phyloP scores from a whole-genome alignment of 2,329 filamentous ascomycete species.

The Aspergillus clavatus region DNA sequence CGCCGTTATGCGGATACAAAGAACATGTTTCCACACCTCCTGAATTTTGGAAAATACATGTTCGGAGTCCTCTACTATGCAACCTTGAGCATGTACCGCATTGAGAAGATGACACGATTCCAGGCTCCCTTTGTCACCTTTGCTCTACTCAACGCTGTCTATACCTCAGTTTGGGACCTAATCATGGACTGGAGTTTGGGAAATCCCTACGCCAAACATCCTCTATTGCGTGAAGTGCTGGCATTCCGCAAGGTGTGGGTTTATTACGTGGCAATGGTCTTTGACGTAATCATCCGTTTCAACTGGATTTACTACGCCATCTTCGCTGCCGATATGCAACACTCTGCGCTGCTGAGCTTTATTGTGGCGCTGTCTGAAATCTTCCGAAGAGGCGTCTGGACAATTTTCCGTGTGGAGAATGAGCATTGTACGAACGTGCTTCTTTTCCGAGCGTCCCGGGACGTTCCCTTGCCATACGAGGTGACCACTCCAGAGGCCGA shows the following conservation, averaged over 20 bases:
- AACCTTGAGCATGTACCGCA: conserved; percentile 76
- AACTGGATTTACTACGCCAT: conserved; percentile 93
- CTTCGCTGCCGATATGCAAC: conserved; percentile 72
- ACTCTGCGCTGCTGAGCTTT: conserved; percentile 79
- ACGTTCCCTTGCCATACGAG: conserved; percentile 79
- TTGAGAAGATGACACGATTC: conserved; percentile 55
- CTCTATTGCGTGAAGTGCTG: conserved; percentile 68
- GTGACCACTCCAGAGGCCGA: conserved; percentile 26
- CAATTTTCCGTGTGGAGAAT: conserved; percentile 90
- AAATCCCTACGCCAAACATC: conserved; percentile 65
- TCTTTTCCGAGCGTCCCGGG: conserved; percentile 82
- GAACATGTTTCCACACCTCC: conserved; percentile 85
- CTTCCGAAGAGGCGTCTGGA: conserved; percentile 82
- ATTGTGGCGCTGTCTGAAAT: conserved; percentile 73
- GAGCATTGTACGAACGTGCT: conserved; percentile 92
- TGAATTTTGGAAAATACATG: conserved; percentile 87
- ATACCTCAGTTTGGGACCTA: conserved; percentile 86
- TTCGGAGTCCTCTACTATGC: conserved; percentile 78
- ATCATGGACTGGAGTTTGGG: conserved; percentile 95
- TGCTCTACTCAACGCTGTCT: conserved; percentile 75
- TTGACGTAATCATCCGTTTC: conserved; percentile 83
- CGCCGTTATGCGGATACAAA: conserved; percentile 82
- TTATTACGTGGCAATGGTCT: conserved; percentile 79
- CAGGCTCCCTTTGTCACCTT: conserved; percentile 72
- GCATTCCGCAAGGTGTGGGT: conserved; percentile 74